Evolutionary conservation across 2,329 filamentous ascomycete genomes (phyloP), one percentile per base, ranked within the genome.

Genomic region (Aspergillus proliferans): DNA sequence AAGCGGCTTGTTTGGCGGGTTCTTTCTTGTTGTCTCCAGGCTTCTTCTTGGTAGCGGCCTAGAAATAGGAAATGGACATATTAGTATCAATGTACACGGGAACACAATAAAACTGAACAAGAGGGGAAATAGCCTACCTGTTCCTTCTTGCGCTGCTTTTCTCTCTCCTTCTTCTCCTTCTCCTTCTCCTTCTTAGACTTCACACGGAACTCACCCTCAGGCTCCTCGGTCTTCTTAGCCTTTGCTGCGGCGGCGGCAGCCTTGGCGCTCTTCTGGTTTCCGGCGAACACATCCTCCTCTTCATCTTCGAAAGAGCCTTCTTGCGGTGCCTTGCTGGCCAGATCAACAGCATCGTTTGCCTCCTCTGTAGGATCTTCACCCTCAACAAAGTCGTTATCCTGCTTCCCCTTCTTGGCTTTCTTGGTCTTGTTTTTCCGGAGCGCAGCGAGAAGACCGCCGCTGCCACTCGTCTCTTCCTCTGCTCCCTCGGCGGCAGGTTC

Each of bases 181-280:
- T 98, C 93, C 76, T 98, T 98, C 76, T 98, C 91, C 50, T 94
- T 93, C 81, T 97, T 98, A 36, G 89, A 95, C 74, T 97, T 84
- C 44, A 97, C 79, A 48, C 84, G 81, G 41, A 85, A 85, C 3
- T 76, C 78, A 9, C 73, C 77, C 15, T 77, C 77, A 2, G 76
- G 78, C 15, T 61, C 60, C n/a, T 55, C 55, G 45, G 68, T 62
- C 45, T 67, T 67, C 65, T 71, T 77, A 67, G 69, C 79, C 72
- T 81, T 81, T 43, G 78, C 22, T 30, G 41, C 22, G 5, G 21
- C 21, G 4, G 83, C 83, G 8, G 49, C 54, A 28, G 57, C 54
- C 58, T 66, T 67, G 47, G 59, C 51, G 26, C 51, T 58, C 50
- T 66, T 65, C 75, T 92, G 93, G 63, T 87, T 88, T 59, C 86